Evolutionary conservation across 192 early-diverging fungal genomes (phyloP), one percentile per base, ranked within the genome.

Genomic region (Chytriomyces confervae): DNA sequence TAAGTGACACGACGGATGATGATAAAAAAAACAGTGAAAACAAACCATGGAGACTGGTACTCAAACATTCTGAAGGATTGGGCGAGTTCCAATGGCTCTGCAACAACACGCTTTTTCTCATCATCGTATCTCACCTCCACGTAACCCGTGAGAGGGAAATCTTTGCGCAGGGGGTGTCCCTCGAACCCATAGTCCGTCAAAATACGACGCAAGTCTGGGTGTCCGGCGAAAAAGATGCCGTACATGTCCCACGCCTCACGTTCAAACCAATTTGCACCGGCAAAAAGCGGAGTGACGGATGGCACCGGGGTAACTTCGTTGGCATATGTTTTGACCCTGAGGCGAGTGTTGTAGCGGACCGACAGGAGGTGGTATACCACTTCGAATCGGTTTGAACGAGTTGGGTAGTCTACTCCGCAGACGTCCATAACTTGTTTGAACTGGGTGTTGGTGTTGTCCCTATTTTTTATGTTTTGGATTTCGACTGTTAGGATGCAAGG

Each of bases 221-320:
- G 97, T 57, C 92, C 94, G 0, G 90, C 88, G 80, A 99, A 99
- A 84, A 96, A 96, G 61, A 99, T 90, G 67, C 97, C 97, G 78
- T 91, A 99, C 97, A 99, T 99, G 78, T 99, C 97, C 85, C 93
- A 99, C 24, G 92, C 93, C 84, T 99, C 97, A 82, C 97, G 94
- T 86, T 99, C 97, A 73, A 95, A 93, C 97, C 97, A 99, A 84
- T 96, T 97, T 57, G 95, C 96, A 49, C 91, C 89, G 72, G 84
- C 89, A 86, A 89, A 96, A 20, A 97, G 65, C 60, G 89, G 86
- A 6, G 93, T 91, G 48, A 94, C 81, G 4, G 95, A 96, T 7
- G 96, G 96, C 8, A 99, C 96, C 13, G 96, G 93, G 20, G 92
- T 89, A 36, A 90, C 89, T 84, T 99, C 97, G 71, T 91, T 93